phyloP scores from a whole-genome alignment of 345 rosid genomes.

The Boechera retrofracta region DNA sequence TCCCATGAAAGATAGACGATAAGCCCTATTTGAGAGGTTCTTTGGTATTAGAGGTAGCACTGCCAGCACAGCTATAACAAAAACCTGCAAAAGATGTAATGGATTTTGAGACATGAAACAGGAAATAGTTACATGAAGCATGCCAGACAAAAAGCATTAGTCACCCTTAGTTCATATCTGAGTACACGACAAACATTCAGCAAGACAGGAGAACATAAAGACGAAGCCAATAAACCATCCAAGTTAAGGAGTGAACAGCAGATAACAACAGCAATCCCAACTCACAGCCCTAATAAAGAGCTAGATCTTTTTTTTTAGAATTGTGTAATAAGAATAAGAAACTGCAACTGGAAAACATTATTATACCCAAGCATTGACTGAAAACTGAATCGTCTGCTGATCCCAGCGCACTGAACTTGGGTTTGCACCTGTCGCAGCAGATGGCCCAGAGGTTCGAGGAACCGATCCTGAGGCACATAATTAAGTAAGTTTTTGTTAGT shows the following conservation, averaged over 20 bases:
- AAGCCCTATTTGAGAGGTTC: slow-evolving; percentile 81
- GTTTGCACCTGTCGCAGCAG: slow-evolving; percentile 61
- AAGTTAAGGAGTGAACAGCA: slow-evolving; percentile 11
- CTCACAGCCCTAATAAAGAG: background rate
- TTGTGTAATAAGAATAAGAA: slow-evolving; percentile 4
- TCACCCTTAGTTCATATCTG: background rate
- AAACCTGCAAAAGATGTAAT: slow-evolving; percentile 63
- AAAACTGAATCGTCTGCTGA: slow-evolving; percentile 86
- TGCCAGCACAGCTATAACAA: slow-evolving; percentile 87
- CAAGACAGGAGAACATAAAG: background rate
- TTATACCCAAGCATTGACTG: slow-evolving; percentile 97
- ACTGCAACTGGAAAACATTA: background rate
- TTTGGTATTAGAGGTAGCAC: slow-evolving; percentile 77
- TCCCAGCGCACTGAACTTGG: slow-evolving; percentile 83
- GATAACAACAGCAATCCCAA: slow-evolving; percentile 5
- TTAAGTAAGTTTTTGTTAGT: slow-evolving; percentile 10
- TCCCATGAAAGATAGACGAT: slow-evolving; percentile 92
- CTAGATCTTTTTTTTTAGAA: background rate
- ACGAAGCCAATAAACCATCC: background rate
- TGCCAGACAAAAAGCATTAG: background rate
- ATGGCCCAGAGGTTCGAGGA: slow-evolving; percentile 64
- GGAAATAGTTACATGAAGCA: background rate
- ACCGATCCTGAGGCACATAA: slow-evolving; percentile 60
- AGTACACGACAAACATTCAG: slow-evolving; percentile 3
- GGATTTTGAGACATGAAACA: background rate